A percentile compares a stretch with the other conserved stretches of the same genome.
phyloP scores from a whole-genome alignment of 306 rosid genomes.

The Rosa rugosa region DNA sequence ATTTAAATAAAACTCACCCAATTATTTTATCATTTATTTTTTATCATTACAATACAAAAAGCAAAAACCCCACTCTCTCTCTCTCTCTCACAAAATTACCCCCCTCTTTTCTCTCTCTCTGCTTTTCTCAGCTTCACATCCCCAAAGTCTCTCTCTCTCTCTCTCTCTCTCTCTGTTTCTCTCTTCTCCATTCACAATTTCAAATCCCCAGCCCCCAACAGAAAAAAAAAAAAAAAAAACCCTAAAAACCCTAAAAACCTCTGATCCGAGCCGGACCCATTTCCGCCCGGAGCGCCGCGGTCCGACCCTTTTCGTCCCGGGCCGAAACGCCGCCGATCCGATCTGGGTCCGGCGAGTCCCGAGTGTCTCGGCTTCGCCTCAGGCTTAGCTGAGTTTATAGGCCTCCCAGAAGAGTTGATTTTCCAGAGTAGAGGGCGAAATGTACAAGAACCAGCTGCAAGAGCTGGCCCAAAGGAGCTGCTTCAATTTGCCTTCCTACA shows the following conservation, averaged over 20 bases:
- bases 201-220: conserved; percentile 2
- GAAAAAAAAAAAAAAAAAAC: no score
- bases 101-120: background rate
- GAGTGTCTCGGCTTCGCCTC: no score
- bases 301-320: background rate
- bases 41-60: conserved; percentile 7
- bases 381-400: no score
- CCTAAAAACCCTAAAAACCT: conserved; percentile 34
- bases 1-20: conserved; percentile 28
- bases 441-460: conserved; percentile 99
- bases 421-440: conserved; percentile 39
- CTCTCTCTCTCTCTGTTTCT: conserved; percentile 5
- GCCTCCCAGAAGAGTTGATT: background rate
- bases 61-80: conserved; percentile 30
- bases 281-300: conserved; percentile 19
- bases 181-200: conserved; percentile 1
- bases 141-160: conserved; percentile 2
- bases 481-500: conserved; percentile 93
- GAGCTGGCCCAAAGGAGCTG: conserved; percentile 99
- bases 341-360: conserved; percentile 43
- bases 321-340: conserved; percentile 37
- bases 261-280: conserved; percentile 29
- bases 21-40: background rate
- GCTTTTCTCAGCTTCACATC: conserved; percentile 20
- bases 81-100: conserved; percentile 6